These are phyloP conservation scores for Microsporum canis DNA, from an alignment of 2,329 filamentous ascomycete species.

Conservation along the genomic window DNA sequence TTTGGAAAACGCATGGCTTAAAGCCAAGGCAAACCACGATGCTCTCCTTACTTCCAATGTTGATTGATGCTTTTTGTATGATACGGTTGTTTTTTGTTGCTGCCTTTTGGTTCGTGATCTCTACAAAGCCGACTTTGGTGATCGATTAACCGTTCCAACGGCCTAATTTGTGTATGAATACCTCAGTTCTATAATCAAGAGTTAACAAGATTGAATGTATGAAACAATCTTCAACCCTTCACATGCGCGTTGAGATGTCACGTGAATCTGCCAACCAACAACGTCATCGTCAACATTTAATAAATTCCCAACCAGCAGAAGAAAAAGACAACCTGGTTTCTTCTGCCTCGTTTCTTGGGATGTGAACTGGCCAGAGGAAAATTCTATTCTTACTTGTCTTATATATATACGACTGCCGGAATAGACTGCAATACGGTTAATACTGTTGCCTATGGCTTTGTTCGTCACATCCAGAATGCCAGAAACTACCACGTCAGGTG, in stretches of 20 bases:
- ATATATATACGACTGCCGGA: too few species aligned
- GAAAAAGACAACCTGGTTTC: background rate
- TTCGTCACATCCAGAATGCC: background rate
- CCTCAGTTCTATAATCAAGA: background rate
- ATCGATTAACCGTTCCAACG: background rate
- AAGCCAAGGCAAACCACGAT: background rate
- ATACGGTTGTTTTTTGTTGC: background rate
- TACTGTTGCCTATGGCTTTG: background rate
- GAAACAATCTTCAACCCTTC: background rate
- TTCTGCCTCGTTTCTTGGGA: background rate
- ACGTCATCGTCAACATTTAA: constrained; percentile 1
- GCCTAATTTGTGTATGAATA: background rate
- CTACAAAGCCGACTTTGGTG: background rate
- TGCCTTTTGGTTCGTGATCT: background rate
- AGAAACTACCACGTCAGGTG: background rate
- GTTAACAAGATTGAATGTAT: background rate
- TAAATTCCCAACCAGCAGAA: background rate
- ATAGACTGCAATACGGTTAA: background rate
- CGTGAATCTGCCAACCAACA: background rate
- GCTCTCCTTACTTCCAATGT: background rate
- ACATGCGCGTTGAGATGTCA: background rate
- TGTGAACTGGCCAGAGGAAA: background rate
- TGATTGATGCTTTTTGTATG: background rate
- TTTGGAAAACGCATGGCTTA: background rate
- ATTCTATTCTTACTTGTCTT: background rate